Percentiles rank a stretch among this genome's conserved stretches.
phyloP scores from a whole-genome alignment of 108 stramenopile genomes.

The Parietichytrium sp. region DNA sequence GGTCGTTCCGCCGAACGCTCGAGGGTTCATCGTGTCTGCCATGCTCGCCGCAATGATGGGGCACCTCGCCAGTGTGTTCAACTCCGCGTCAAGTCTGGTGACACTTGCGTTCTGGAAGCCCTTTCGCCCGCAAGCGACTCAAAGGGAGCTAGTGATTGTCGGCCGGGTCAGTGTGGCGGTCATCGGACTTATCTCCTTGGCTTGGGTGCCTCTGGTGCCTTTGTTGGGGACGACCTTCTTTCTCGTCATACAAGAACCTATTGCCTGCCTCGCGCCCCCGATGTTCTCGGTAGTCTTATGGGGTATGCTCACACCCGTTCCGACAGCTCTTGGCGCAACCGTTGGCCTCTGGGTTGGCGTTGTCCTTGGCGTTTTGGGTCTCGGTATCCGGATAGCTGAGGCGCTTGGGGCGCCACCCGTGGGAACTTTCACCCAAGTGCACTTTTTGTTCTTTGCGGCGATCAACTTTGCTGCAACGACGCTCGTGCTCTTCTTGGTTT shows the following conservation, averaged over 20 bases:
- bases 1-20: slow-evolving; percentile 20
- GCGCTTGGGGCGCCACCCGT: too few relatives aligned
- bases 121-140: neutral
- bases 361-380: too few relatives aligned
- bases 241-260: neutral
- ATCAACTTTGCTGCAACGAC: neutral
- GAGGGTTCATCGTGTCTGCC: slow-evolving; percentile 13
- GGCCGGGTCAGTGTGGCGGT: neutral
- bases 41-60: slow-evolving; percentile 9
- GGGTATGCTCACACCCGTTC: too few relatives aligned
- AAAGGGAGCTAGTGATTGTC: neutral
- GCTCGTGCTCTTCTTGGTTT: neutral
- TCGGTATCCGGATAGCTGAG: neutral
- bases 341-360: too few relatives aligned
- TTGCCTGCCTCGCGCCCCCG: slow-evolving; percentile 9
- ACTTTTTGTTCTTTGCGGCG: too few relatives aligned
- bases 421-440: too few relatives aligned
- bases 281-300: neutral
- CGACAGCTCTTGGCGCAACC: too few relatives aligned
- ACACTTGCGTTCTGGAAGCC: neutral
- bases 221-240: neutral
- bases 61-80: slow-evolving; percentile 8
- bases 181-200: neutral
- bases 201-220: slow-evolving; percentile 4
- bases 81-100: slow-evolving; percentile 15